Percentiles rank a stretch among this genome's conserved stretches.
Conservation (phyloP, 2,329 filamentous ascomycete genomes). For the Mollisiaceae sp. region DNA sequence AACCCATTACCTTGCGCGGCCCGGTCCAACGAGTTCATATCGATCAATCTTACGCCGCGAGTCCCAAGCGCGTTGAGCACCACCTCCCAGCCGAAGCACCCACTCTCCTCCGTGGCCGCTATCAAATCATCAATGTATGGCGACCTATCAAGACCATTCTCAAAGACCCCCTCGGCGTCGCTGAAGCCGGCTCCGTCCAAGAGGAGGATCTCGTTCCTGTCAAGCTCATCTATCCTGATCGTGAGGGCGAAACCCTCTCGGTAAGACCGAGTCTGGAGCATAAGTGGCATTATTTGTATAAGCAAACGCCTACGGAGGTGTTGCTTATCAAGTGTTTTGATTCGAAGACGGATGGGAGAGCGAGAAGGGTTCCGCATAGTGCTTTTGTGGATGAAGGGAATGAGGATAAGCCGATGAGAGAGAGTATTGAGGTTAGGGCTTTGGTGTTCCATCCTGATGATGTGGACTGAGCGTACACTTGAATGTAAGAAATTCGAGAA, state of each 20-base stretch:
- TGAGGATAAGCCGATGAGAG: constrained; percentile 47
- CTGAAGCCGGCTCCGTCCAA: constrained; percentile 48
- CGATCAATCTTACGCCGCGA: constrained; percentile 58
- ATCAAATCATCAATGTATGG: constrained; percentile 62
- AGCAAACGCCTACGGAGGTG: constrained; percentile 58
- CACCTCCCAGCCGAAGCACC: constrained; percentile 52
- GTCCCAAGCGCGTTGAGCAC: constrained; percentile 48
- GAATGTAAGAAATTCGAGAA: no score
- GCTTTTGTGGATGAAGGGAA: constrained; percentile 58
- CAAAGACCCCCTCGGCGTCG: constrained; percentile 60
- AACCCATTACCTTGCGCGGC: constrained; percentile 42
- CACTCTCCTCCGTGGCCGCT: constrained; percentile 51
- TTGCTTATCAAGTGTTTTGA: constrained; percentile 68
- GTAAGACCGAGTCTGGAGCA: constrained; percentile 55
- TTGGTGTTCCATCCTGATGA: constrained; percentile 52
- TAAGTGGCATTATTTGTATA: constrained; percentile 59
- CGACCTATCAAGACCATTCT: constrained; percentile 55
- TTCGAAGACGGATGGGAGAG: constrained; percentile 58
- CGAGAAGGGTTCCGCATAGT: constrained; percentile 58
- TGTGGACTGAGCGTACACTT: no score
- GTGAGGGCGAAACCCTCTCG: constrained; percentile 25
- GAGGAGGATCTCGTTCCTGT: constrained; percentile 45
- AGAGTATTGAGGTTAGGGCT: constrained; percentile 63
- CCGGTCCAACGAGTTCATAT: constrained; percentile 61
- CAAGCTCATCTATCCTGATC: constrained; percentile 47